Conservation (phyloP, 805 yeast species). For the Osmozyma mogii region DNA sequence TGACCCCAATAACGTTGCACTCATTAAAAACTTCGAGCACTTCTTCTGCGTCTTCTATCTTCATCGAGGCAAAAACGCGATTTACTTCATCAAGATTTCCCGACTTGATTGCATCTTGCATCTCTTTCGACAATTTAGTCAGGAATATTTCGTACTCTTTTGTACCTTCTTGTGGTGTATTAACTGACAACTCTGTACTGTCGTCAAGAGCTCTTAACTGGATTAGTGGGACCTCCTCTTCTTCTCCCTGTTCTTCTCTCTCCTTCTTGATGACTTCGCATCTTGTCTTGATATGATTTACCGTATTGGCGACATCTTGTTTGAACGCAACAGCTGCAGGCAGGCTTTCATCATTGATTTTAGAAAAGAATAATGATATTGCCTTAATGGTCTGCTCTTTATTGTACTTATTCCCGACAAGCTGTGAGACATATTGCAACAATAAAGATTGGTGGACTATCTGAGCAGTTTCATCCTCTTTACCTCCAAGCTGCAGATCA, state of each 20-base stretch:
- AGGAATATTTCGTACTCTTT: constrained; percentile 49
- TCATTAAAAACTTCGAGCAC: constrained; percentile 67
- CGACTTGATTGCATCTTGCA: constrained; percentile 73
- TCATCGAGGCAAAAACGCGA: constrained; percentile 66
- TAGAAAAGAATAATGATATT: constrained; percentile 59
- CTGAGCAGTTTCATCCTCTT: constrained; percentile 46
- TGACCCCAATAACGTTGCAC: constrained; percentile 78
- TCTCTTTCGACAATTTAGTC: constrained; percentile 44
- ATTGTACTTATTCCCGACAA: constrained; percentile 26
- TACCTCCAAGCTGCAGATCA: constrained; percentile 64
- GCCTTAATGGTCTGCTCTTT: constrained; percentile 31
- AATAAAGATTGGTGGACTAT: constrained; percentile 76
- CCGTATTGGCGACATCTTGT: constrained; percentile 68
- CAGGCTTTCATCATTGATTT: constrained; percentile 41
- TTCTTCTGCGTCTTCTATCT: constrained; percentile 71
- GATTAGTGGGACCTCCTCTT: constrained; percentile 64
- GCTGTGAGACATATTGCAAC: constrained; percentile 58
- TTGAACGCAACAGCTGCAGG: constrained; percentile 66
- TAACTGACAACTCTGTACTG: constrained; percentile 62
- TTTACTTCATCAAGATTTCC: constrained; percentile 72
- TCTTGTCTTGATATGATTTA: constrained; percentile 65
- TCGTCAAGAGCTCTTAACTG: constrained; percentile 89
- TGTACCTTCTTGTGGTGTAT: constrained; percentile 53
- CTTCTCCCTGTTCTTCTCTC: constrained; percentile 24
- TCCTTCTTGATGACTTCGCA: constrained; percentile 61